Conservation (phyloP, 2,329 filamentous ascomycete species). For the Graphium sp. region DNA sequence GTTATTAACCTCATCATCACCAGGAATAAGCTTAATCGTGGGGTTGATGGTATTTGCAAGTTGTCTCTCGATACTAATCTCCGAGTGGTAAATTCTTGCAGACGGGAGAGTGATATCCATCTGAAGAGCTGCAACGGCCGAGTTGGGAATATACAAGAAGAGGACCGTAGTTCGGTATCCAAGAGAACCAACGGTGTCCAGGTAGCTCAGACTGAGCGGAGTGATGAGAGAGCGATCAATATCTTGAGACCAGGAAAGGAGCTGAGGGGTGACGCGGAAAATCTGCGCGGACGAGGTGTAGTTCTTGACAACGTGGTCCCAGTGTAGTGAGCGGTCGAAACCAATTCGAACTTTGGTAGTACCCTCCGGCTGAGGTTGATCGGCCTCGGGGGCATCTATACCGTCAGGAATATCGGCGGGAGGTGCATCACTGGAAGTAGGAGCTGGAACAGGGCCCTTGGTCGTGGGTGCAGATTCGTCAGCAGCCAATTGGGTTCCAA, state of each 20-base stretch:
- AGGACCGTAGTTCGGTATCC: no score
- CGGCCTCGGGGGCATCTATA: conserved; percentile 52
- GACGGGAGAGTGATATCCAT: conserved; percentile 55
- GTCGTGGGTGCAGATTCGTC: conserved; percentile 6
- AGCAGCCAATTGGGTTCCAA: conserved; percentile 6
- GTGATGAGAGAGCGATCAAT: no score
- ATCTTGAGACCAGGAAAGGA: no score
- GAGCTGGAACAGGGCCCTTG: conserved; percentile 6
- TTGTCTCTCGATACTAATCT: conserved; percentile 46
- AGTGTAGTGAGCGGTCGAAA: conserved; percentile 69
- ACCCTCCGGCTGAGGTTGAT: conserved; percentile 37
- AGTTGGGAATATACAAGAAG: conserved; percentile 51
- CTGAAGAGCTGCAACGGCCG: conserved; percentile 49
- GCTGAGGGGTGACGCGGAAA: conserved; percentile 59
- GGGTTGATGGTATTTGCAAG: conserved; percentile 73
- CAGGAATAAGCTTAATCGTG: conserved; percentile 50
- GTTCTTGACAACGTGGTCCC: conserved; percentile 60
- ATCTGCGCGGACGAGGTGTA: conserved; percentile 67
- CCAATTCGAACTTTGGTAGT: conserved; percentile 66
- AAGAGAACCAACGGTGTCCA: no score
- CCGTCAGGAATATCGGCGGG: conserved; percentile 55
- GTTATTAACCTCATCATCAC: conserved; percentile 21
- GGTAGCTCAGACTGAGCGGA: no score
- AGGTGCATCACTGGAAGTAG: conserved; percentile 27
- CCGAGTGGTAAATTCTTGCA: conserved; percentile 60